Evolutionary conservation across 768 basidiomycete species (phyloP), one percentile per base, ranked within the genome.

Genomic region (Pleurotus giganteus): DNA sequence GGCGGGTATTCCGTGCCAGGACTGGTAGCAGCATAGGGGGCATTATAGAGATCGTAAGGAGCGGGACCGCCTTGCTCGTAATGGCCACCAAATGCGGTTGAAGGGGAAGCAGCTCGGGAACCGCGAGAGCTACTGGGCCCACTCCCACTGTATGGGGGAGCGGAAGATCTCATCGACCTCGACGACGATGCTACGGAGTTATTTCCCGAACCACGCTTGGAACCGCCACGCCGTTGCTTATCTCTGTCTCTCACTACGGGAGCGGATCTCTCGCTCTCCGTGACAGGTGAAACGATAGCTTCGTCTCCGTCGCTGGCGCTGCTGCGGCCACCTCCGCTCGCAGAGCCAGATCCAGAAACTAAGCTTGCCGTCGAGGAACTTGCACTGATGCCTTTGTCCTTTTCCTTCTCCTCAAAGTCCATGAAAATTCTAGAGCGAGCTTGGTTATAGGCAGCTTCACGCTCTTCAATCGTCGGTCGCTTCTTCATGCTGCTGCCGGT

Each of bases 401-500:
- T 84, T 54, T 81, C 82, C 65, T 84, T 85, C 62, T 89, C 88
- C 65, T 89, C 80, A 60, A 91, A 90, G 59, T 72, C 86, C 82
- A 89, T 87, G 72, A 94, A 94, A 60, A 94, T 94, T 54, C 91
- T 82, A 32, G 84, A 86, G 43, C 92, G 83, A 26, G 91, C 91
- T 68, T 90, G 85, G 51, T 89, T 88, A 61, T 94, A 94, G n/a
- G 90, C 92, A 0, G 89, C 92, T 64, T 89, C 90, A 28, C 91
- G 86, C 67, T 94, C 86, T 63, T 89, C 88, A 21, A 94, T 85
- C 2, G 92, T 92, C 74, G 84, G 82, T 27, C 80, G 79, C 64
- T 88, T 85, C 73, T 86, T 90, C 70, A 79, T 69, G 60, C 80
- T 81, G 47, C 80, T 74, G 45, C 79, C 80, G 3, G 84, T 82